A percentile compares a stretch with the other conserved stretches of the same genome.
Evolutionary conservation across 192 early-diverging fungal species (phyloP).

Genomic region (Cladochytrium replicatum): DNA sequence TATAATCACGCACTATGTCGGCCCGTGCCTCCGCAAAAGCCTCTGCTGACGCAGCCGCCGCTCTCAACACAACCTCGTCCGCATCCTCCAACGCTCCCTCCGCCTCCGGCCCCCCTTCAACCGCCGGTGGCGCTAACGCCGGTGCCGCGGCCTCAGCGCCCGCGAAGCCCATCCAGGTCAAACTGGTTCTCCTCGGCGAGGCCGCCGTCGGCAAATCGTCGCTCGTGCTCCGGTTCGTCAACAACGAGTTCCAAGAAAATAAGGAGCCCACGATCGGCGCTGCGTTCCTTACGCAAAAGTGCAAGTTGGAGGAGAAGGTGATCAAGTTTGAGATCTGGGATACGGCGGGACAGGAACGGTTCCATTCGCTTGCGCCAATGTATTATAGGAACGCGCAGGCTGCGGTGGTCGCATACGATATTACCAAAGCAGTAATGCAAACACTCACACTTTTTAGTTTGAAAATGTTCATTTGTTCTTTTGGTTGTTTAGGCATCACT

Average conservation of each 20-base stretch:
- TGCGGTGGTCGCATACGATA: conserved; percentile 93
- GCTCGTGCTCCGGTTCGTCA: conserved; percentile 88
- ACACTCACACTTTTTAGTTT: too few relatives aligned
- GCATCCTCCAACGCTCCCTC: too few relatives aligned
- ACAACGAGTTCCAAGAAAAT: conserved; percentile 91
- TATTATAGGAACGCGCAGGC: conserved; percentile 98
- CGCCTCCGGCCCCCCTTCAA: too few relatives aligned
- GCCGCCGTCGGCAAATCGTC: conserved; percentile 98
- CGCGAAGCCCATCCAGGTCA: conserved; percentile 83
- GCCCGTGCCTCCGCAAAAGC: too few relatives aligned
- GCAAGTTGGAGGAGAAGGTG: conserved; percentile 77
- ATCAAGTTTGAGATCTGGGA: conserved; percentile 96
- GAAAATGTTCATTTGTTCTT: too few relatives aligned
- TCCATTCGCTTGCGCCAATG: conserved; percentile 89
- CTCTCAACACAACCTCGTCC: too few relatives aligned
- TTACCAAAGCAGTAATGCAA: conserved; percentile 66
- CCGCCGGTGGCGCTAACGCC: conserved; percentile 4
- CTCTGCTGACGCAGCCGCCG: too few relatives aligned
- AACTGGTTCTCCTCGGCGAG: conserved; percentile 89
- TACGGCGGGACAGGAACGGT: conserved; percentile 87
- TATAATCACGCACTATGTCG: too few relatives aligned
- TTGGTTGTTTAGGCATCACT: conserved; percentile 70
- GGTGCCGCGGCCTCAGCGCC: conserved; percentile 9
- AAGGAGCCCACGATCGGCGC: conserved; percentile 97
- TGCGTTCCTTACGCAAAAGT: conserved; percentile 77